phyloP scores from a whole-genome alignment of 805 yeast genomes.

The Kurtzmaniella cleridarum region DNA sequence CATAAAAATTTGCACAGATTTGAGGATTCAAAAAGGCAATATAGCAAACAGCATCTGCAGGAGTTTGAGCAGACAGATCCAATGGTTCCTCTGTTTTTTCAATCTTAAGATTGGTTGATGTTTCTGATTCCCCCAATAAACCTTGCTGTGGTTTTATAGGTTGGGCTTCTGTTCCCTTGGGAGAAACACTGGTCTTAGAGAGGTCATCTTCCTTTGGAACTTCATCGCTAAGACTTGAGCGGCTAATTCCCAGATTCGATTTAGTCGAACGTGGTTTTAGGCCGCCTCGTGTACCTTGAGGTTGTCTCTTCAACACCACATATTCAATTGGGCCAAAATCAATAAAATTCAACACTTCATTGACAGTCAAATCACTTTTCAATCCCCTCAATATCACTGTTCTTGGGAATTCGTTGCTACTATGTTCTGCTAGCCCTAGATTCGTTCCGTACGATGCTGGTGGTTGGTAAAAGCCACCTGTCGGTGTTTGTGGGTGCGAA shows the following conservation, averaged over 20 bases:
- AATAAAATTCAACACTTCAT: slow-evolving; percentile 39
- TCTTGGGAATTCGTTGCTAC: slow-evolving; percentile 12
- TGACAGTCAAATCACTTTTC: slow-evolving; percentile 17
- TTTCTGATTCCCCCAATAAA: slow-evolving; percentile 18
- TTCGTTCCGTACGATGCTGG: too few species aligned
- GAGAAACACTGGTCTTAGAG: slow-evolving; percentile 18
- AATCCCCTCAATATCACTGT: slow-evolving; percentile 31
- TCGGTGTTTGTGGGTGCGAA: too few species aligned
- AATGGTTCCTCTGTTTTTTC: slow-evolving; percentile 18
- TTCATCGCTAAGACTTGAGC: too few species aligned
- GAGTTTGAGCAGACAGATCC: slow-evolving; percentile 9
- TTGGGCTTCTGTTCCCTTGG: slow-evolving; percentile 15
- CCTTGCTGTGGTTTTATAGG: slow-evolving; percentile 6
- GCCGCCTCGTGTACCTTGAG: slow-evolving; percentile 10
- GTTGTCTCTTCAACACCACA: slow-evolving; percentile 30
- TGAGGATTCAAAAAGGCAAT: slow-evolving; percentile 34
- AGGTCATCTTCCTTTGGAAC: slow-evolving; percentile 20
- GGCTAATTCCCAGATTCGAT: too few species aligned
- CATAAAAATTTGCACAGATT: slow-evolving; percentile 26
- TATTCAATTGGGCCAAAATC: slow-evolving; percentile 62
- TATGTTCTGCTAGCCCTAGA: too few species aligned
- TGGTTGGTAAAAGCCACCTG: too few species aligned
- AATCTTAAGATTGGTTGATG: slow-evolving; percentile 34
- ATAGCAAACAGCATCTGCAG: slow-evolving; percentile 22
- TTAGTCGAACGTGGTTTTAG: too few species aligned